These are phyloP conservation scores for Calocera cornea DNA, from an alignment of 768 basidiomycete species.

Conservation along the genomic window DNA sequence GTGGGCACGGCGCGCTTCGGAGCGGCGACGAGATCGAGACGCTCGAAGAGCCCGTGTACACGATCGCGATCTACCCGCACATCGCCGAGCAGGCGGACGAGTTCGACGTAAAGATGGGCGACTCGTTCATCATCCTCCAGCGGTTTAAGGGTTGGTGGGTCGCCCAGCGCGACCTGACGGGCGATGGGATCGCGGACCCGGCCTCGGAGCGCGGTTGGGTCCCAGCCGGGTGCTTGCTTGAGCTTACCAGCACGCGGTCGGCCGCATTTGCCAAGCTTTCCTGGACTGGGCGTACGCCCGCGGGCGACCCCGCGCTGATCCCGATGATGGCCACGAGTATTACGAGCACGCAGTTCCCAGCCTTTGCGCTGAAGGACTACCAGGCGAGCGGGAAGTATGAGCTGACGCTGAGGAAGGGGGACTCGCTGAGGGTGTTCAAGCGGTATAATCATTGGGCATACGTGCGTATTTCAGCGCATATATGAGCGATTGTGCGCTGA, in stretches of 20 bases:
- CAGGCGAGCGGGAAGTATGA: slow-evolving; percentile 88
- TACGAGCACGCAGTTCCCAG: slow-evolving; percentile 95
- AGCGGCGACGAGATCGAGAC: slow-evolving; percentile 15
- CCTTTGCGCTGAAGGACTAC: slow-evolving; percentile 93
- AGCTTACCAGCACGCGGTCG: slow-evolving; percentile 60
- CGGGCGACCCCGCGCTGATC: slow-evolving; percentile 24
- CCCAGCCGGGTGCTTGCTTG: slow-evolving; percentile 89
- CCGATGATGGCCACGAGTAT: slow-evolving; percentile 84
- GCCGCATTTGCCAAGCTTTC: slow-evolving; percentile 54
- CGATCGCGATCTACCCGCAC: slow-evolving; percentile 96
- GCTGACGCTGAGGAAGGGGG: slow-evolving; percentile 76
- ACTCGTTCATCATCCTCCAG: slow-evolving; percentile 85
- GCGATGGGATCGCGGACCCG: slow-evolving; percentile 67
- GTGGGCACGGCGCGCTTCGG: slow-evolving; percentile 22
- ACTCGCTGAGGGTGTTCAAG: slow-evolving; percentile 84
- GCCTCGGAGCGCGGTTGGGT: slow-evolving; percentile 88
- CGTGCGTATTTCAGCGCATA: slow-evolving; percentile 31
- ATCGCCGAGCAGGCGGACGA: slow-evolving; percentile 98
- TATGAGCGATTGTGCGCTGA: slow-evolving; percentile 10
- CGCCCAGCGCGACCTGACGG: slow-evolving; percentile 84
- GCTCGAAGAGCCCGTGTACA: slow-evolving; percentile 38
- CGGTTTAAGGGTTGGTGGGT: slow-evolving; percentile 99
- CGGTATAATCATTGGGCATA: slow-evolving; percentile 98
- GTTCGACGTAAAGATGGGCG: slow-evolving; percentile 94
- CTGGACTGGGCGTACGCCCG: slow-evolving; percentile 30